Percentiles rank a stretch among this genome's conserved stretches.
phyloP scores from a whole-genome alignment of 441 rosid species.

The Viola pubescens region DNA sequence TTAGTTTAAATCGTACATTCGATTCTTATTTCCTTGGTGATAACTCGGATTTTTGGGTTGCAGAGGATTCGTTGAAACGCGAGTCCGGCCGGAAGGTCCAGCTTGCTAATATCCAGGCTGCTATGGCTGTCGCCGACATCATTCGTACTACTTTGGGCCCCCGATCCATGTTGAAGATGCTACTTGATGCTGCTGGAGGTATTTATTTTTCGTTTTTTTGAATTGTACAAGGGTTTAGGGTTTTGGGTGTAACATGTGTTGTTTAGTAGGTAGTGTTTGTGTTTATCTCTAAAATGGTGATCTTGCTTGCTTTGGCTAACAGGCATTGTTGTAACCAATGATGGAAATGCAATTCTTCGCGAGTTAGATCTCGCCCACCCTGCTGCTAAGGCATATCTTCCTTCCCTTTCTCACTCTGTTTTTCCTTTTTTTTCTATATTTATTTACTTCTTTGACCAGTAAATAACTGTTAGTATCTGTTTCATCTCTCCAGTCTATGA shows the following conservation, averaged over 20 bases:
- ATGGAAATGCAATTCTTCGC: constrained; percentile 88
- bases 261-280: no score
- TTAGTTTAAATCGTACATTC: neutral
- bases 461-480: neutral
- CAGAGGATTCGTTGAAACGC: constrained; percentile 78
- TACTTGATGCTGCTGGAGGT: constrained; percentile 88
- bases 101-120: constrained; percentile 68
- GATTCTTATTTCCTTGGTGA: neutral
- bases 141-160: constrained; percentile 93
- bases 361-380: constrained; percentile 91
- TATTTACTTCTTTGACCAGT: neutral
- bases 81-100: constrained; percentile 67
- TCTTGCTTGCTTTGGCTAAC: constrained; percentile 11
- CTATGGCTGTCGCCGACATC: constrained; percentile 88
- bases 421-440: neutral
- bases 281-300: neutral
- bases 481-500: constrained; percentile 59
- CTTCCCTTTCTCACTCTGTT: neutral
- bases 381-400: constrained; percentile 66
- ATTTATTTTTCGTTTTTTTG: no score
- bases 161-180: constrained; percentile 91
- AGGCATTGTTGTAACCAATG: constrained; percentile 94
- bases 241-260: no score
- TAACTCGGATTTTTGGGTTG: neutral
- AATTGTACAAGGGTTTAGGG: no score